Percentiles rank a stretch among this genome's conserved stretches.
phyloP scores from a whole-genome alignment of 139 green algal species.

The Tetradesmus lagerheimii region DNA sequence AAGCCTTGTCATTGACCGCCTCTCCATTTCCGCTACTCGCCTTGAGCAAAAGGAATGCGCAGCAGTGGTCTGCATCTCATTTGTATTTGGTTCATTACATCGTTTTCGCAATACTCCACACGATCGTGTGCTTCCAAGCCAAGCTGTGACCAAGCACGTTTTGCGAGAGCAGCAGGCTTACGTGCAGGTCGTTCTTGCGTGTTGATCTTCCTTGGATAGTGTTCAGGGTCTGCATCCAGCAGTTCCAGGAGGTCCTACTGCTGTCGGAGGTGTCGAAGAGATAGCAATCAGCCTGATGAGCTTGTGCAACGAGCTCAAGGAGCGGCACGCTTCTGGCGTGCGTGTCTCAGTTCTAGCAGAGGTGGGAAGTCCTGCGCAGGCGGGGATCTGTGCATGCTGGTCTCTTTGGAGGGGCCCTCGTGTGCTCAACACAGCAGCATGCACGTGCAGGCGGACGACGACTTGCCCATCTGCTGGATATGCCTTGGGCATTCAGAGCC shows the following conservation, averaged over 20 bases:
- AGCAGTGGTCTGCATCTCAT: background rate
- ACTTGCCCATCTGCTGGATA: slow-evolving; percentile 82
- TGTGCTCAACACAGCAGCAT: background rate
- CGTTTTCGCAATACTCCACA: background rate
- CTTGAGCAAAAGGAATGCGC: background rate
- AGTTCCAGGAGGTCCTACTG: background rate
- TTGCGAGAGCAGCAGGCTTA: background rate
- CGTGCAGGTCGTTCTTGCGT: background rate
- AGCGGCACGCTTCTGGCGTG: slow-evolving; percentile 2
- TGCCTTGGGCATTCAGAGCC: slow-evolving; percentile 71
- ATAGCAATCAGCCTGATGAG: background rate
- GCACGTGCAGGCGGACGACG: slow-evolving; percentile 47
- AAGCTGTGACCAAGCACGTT: background rate
- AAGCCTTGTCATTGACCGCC: background rate
- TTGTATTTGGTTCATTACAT: background rate
- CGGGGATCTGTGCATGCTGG: background rate
- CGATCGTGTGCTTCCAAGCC: background rate
- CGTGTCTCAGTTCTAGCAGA: slow-evolving; percentile 2
- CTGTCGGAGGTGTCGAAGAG: slow-evolving; percentile 2
- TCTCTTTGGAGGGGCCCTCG: background rate
- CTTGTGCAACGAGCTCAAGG: background rate
- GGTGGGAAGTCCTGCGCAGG: background rate
- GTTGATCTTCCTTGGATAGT: background rate
- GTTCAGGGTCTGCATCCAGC: background rate
- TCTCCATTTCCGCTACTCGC: background rate